Evolutionary conservation across 2,329 filamentous ascomycete genomes (phyloP).

Genomic region (Bisporella sp.): DNA sequence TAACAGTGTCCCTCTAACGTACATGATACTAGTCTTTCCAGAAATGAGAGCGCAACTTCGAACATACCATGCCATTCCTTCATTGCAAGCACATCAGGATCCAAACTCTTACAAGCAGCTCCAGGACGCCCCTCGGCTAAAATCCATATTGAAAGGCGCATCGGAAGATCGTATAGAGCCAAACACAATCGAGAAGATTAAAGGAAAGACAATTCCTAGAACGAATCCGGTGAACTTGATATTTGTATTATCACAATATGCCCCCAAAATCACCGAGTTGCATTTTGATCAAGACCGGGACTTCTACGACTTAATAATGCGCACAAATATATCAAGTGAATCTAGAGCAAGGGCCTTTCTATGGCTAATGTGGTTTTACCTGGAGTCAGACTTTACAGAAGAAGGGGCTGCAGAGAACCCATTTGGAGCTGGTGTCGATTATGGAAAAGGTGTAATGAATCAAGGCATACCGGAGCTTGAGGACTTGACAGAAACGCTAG

Average conservation of each 20-base stretch:
- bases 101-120: conserved; percentile 96
- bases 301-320: conserved; percentile 97
- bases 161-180: conserved; percentile 89
- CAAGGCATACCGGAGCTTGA: conserved; percentile 64
- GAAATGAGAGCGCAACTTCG: conserved; percentile 97
- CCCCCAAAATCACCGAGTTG: conserved; percentile 83
- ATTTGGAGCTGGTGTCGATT: conserved; percentile 68
- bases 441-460: conserved; percentile 56
- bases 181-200: conserved; percentile 75
- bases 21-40: conserved; percentile 69
- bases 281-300: conserved; percentile 83
- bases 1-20: conserved; percentile 11
- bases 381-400: conserved; percentile 89
- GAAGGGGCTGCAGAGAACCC: conserved; percentile 87
- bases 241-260: conserved; percentile 86
- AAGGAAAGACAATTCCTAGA: conserved; percentile 57
- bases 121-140: conserved; percentile 90
- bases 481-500: conserved; percentile 58
- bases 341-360: conserved; percentile 85
- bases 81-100: conserved; percentile 89
- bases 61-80: conserved; percentile 97
- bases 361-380: conserved; percentile 99
- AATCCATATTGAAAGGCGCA: conserved; percentile 94
- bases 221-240: conserved; percentile 98
- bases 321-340: conserved; percentile 70